These are phyloP conservation scores for Coleophoma eucalyptorum DNA, from an alignment of 2,329 filamentous ascomycete species.

Conservation along the genomic window DNA sequence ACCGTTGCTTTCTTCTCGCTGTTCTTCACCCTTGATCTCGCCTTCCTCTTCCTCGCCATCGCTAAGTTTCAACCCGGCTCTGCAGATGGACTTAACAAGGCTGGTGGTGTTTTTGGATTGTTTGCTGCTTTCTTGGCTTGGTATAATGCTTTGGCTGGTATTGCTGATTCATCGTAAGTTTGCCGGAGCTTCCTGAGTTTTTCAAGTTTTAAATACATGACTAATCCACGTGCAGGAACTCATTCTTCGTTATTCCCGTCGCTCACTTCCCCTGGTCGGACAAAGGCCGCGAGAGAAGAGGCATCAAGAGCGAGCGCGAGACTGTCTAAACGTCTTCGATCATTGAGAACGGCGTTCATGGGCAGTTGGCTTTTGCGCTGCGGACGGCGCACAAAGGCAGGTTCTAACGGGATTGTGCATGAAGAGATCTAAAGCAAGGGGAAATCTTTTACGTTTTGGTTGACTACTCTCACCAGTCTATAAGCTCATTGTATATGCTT, in stretches of 20 bases:
- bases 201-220: too few relatives aligned
- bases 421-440: too few relatives aligned
- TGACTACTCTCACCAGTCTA: too few relatives aligned
- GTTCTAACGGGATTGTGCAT: too few relatives aligned
- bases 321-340: conserved; percentile 16
- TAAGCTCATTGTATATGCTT: too few relatives aligned
- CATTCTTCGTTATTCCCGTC: conserved; percentile 89
- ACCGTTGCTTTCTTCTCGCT: conserved; percentile 57
- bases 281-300: conserved; percentile 60
- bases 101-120: conserved; percentile 77
- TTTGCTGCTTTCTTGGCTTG: conserved; percentile 78
- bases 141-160: conserved; percentile 83
- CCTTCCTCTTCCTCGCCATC: conserved; percentile 55
- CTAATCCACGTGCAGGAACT: conserved; percentile 50
- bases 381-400: too few relatives aligned
- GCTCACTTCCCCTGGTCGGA: conserved; percentile 94
- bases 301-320: conserved; percentile 40
- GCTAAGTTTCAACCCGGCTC: conserved; percentile 13
- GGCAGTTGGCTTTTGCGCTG: too few relatives aligned
- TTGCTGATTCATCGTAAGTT: conserved; percentile 65
- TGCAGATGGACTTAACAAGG: conserved; percentile 51
- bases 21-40: conserved; percentile 54
- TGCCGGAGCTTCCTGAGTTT: too few relatives aligned
- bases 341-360: too few relatives aligned
- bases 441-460: too few relatives aligned